These are phyloP conservation scores for Acanthamoeba healyi DNA, from an alignment of 208 protist species.

Conservation along the genomic window DNA sequence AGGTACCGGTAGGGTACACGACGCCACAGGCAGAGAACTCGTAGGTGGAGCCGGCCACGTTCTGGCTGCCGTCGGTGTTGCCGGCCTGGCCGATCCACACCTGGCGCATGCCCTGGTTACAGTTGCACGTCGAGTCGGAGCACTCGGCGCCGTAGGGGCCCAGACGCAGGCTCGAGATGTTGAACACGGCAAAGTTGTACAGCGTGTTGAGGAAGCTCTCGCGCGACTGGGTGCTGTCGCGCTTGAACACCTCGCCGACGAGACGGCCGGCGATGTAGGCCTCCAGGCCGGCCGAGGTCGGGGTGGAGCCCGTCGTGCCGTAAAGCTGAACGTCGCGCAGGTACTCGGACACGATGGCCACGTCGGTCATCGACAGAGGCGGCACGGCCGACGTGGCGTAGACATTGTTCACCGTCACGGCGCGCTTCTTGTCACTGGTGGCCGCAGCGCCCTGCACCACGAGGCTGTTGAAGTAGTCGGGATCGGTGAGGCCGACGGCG, in stretches of 20 bases:
- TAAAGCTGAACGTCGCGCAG: too few species aligned
- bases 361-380: not conserved
- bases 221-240: not conserved
- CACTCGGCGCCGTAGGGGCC: conserved; percentile 49
- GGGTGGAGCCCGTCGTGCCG: not conserved
- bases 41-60: not conserved
- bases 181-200: conserved; percentile 36
- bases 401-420: not conserved
- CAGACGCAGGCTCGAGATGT: not conserved
- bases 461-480: not conserved
- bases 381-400: not conserved
- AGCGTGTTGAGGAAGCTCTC: conserved; percentile 31
- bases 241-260: not conserved
- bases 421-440: not conserved
- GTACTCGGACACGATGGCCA: not conserved
- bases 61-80: not conserved
- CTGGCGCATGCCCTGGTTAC: conserved; percentile 52
- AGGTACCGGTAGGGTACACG: not conserved
- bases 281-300: not conserved
- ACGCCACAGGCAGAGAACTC: conserved; percentile 45
- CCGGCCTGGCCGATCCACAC: not conserved
- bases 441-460: not conserved
- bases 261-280: not conserved
- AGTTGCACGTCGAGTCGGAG: not conserved
- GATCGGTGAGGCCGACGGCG: not conserved